Evolutionary conservation across 768 basidiomycete genomes (phyloP), one percentile per base, ranked within the genome.

Genomic region (Xerocomus potaroensis): DNA sequence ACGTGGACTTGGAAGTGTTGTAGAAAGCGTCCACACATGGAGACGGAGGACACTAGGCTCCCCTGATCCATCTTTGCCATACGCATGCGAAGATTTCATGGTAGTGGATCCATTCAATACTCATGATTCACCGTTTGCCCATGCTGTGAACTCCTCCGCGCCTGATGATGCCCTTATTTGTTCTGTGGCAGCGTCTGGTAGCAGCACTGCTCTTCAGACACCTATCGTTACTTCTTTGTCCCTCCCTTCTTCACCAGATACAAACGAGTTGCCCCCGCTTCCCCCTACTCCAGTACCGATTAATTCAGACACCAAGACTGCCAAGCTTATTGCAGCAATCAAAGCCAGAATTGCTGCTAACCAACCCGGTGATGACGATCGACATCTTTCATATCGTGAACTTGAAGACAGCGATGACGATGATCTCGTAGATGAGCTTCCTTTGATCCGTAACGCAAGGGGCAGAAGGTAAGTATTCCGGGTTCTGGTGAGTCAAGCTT

Each of bases 291-390:
- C 70, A 1, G 41, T 60, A 26, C 53, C 66, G 3, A 51, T 72
- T 6, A 62, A 69, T 43, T 40, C 57, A 0, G 61, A 67, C 42
- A 40, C 59, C 30, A 85, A 80, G 60, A 71, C 84, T 3, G 75
- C 75, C 14, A 69, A 72, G 55, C 70, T 86, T 24, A 80, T 88
- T 37, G 81, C 76, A 7, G 69, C 78, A 29, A 84, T 87, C 50
- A 84, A 76, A 65, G 80, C 77, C n/a, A 73, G 69, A 50, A 83
- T 79, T 39, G 79, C 77, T 36, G 69, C 66, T 18, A 69, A 51
- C 7, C 55, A 64, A 21, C 72, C 69, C n/a, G 79, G 74, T 55
- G 72, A 75, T 3, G 76, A 80, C 9, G 61, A 59, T 29, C 59
- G 49, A 4, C 61, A 59, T 5, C 61, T 67, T 12, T 62, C 68